Base-by-base conservation (phyloP, 306 rosid species). In the Fragaria vesca region DNA sequence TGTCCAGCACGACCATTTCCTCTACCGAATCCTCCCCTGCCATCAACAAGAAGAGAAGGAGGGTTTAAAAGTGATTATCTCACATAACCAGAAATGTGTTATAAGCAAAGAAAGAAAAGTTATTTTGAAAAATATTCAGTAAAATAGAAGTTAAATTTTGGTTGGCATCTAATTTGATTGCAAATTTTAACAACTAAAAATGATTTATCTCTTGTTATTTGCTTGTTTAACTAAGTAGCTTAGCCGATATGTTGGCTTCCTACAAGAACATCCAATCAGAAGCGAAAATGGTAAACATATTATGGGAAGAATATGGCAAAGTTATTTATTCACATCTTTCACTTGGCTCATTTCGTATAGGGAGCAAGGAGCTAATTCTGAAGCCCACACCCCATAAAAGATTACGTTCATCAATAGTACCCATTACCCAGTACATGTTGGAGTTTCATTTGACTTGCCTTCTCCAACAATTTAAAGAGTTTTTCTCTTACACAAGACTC, bases 21-120 rank as follows among this genome's bases (percentile, higher is more conserved):
- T 84, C 92, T 91, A 79, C 98, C 97, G 46, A 78, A 52, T 74
- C 98, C 98, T 79, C 97, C 98, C 83, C 98, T 94, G 91, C 72
- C 68, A 86, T 70, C 66, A 66, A 73, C 43, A 17, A 66, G 21
- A 77, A 5, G 11, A n/a, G 45, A 72, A 72, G 26, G 17, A 8
- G 43, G 40, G 48, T 72, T 30, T 54, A 75, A 66, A 66, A 65
- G 32, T 61, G 71, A 48, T 68, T 61, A 80, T 42, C 20, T 65
- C 50, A 4, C 52, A 71, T 32, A 8, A 66, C 69, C 74, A 60
- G 24, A 48, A 47, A 79, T 9, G 1, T 1, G 6, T 46, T n/a
- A 54, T 54, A 32, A 48, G 3, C 12, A 47, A 10, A 8, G 45
- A 26, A n/a, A 71, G 2, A 16, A 69, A 46, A n/a, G 36, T 16